These are phyloP conservation scores for Hydnomerulius pinastri DNA, from an alignment of 768 basidiomycete species.

Conservation along the genomic window DNA sequence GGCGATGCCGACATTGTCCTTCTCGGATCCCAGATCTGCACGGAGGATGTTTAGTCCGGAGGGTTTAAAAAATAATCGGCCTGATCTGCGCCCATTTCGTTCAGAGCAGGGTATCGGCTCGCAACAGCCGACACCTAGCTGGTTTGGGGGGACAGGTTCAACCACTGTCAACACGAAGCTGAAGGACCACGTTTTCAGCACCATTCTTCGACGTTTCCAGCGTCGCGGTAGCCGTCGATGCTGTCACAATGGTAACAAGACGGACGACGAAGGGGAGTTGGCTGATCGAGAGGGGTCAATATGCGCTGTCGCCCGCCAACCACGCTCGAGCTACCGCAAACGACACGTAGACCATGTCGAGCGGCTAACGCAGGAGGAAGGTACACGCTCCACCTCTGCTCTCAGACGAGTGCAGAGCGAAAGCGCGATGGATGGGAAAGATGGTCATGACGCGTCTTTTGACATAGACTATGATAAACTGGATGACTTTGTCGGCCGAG, in stretches of 20 bases:
- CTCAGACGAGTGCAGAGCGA: slow-evolving; percentile 73
- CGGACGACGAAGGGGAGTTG: slow-evolving; percentile 59
- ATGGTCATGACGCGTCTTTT: slow-evolving; percentile 40
- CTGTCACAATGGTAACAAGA: slow-evolving; percentile 38
- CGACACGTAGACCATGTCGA: slow-evolving; percentile 35
- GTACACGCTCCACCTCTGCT: slow-evolving; percentile 33
- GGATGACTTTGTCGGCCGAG: slow-evolving; percentile 20
- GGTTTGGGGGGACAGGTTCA: slow-evolving; percentile 88
- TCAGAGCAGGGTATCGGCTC: slow-evolving; percentile 40
- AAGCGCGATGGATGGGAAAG: slow-evolving; percentile 39
- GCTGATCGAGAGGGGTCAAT: slow-evolving; percentile 42
- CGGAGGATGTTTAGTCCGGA: slow-evolving; percentile 21
- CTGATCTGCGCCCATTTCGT: slow-evolving; percentile 40
- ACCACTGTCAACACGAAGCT: slow-evolving; percentile 93
- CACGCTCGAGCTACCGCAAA: slow-evolving; percentile 19
- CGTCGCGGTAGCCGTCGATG: slow-evolving; percentile 42
- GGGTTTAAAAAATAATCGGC: slow-evolving; percentile 28
- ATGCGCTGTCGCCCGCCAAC: slow-evolving; percentile 1
- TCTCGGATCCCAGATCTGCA: slow-evolving; percentile 23
- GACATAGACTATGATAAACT: slow-evolving; percentile 42
- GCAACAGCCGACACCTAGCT: slow-evolving; percentile 42
- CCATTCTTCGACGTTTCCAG: slow-evolving; percentile 75
- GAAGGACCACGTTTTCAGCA: slow-evolving; percentile 94
- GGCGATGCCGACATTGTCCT: slow-evolving; percentile 33
- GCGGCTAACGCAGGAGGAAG: slow-evolving; percentile 40